phyloP scores from a whole-genome alignment of 495 filamentous ascomycete species.

The Aspergillus cavernicola region DNA sequence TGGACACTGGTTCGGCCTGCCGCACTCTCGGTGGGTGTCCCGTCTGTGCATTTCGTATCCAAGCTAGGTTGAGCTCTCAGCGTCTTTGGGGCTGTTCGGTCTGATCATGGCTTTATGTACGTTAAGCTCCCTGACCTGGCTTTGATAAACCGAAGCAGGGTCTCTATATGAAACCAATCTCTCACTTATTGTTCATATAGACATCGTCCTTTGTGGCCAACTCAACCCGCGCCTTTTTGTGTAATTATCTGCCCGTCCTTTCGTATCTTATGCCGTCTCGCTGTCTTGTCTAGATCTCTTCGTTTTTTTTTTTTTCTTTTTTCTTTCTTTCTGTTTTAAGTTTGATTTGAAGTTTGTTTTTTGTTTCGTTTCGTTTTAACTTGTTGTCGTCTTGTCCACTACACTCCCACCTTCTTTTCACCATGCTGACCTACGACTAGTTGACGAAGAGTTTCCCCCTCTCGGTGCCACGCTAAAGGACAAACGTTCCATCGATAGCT shows the following conservation, averaged over 20 bases:
- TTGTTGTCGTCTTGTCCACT: conserved; percentile 8
- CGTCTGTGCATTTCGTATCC: conserved; percentile 34
- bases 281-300: conserved; percentile 12
- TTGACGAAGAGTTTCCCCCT: conserved; percentile 53
- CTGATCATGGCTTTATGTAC: conserved; percentile 72
- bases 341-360: conserved; percentile 7
- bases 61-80: conserved; percentile 35
- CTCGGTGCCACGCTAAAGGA: conserved; percentile 37
- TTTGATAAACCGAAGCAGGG: conserved; percentile 44
- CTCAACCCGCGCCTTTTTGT: conserved; percentile 27
- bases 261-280: conserved; percentile 26
- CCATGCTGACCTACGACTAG: conserved; percentile 28
- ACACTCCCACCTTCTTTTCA: conserved; percentile 14
- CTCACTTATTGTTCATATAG: conserved; percentile 50
- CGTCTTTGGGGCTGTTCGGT: conserved; percentile 57
- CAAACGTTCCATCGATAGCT: conserved; percentile 37
- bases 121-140: conserved; percentile 63
- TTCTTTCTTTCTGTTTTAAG: conserved; percentile 2
- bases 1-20: conserved; percentile 33
- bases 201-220: conserved; percentile 31
- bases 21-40: conserved; percentile 26
- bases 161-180: conserved; percentile 51
- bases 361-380: conserved; percentile 1
- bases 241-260: conserved; percentile 35
- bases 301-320: conserved; percentile 13